These are phyloP conservation scores for Boletus pseudo-olivaceus DNA, from an alignment of 768 basidiomycete genomes.

Conservation along the genomic window DNA sequence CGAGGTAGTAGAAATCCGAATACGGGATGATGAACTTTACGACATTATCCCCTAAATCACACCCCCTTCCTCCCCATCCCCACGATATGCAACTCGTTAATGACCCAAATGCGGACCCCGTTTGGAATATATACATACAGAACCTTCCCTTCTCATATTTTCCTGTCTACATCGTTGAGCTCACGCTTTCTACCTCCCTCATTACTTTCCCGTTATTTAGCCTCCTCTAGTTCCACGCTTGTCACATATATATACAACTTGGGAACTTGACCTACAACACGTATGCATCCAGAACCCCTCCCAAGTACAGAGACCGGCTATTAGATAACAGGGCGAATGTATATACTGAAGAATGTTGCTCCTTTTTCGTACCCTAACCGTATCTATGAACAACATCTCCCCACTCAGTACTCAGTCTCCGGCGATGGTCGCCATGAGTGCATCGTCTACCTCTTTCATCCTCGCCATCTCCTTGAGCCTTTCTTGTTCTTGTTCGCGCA, in stretches of 20 bases:
- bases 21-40: slow-evolving; percentile 72
- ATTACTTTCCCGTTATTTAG: not conserved
- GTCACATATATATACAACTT: slow-evolving; percentile 3
- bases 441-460: slow-evolving; percentile 64
- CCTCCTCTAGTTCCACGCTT: not conserved
- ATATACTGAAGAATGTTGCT: slow-evolving; percentile 6
- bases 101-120: slow-evolving; percentile 8
- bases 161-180: not conserved
- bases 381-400: not conserved
- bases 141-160: not conserved
- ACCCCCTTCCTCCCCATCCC: not conserved
- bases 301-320: not conserved
- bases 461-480: slow-evolving; percentile 50
- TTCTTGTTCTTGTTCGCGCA: slow-evolving; percentile 55
- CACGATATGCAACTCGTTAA: slow-evolving; percentile 11
- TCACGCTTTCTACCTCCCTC: slow-evolving; percentile 8
- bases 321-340: slow-evolving; percentile 12
- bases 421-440: slow-evolving; percentile 47
- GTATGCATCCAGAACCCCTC: slow-evolving; percentile 4
- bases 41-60: slow-evolving; percentile 60
- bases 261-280: slow-evolving; percentile 1
- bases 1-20: slow-evolving; percentile 85
- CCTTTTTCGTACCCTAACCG: not conserved
- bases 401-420: slow-evolving; percentile 10
- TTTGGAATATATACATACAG: slow-evolving; percentile 16